phyloP scores from a whole-genome alignment of 176 grass and related monocot species.

The Oryza meridionalis region DNA sequence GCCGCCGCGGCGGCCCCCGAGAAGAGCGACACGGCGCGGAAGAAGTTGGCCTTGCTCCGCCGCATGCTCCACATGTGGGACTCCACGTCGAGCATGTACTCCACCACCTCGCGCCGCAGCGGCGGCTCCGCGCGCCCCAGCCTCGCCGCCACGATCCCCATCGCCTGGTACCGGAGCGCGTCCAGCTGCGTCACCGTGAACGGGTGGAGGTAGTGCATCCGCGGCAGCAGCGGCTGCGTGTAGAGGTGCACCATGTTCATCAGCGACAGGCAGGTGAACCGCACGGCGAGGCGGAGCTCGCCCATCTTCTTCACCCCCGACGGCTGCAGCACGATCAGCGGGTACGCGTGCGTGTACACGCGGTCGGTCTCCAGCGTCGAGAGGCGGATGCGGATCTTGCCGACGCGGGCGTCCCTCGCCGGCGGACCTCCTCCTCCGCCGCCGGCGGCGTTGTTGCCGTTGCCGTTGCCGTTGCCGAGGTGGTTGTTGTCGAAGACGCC shows the following conservation, averaged over 20 bases:
- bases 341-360: constrained; percentile 87
- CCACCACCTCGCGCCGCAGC: constrained; percentile 82
- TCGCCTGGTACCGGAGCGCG: constrained; percentile 78
- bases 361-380: constrained; percentile 85
- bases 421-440: not conserved
- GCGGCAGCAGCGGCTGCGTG: constrained; percentile 77
- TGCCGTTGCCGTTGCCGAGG: constrained; percentile 40
- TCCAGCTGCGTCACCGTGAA: constrained; percentile 84
- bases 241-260: constrained; percentile 85
- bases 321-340: constrained; percentile 61
- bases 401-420: constrained; percentile 59
- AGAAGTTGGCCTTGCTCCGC: constrained; percentile 97
- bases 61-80: constrained; percentile 99
- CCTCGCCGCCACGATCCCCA: constrained; percentile 69
- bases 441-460: not conserved
- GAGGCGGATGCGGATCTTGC: constrained; percentile 87
- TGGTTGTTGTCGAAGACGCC: constrained; percentile 93
- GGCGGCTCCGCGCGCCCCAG: constrained; percentile 77
- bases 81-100: constrained; percentile 94
- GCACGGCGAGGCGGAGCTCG: constrained; percentile 79
- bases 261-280: constrained; percentile 82
- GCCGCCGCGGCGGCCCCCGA: constrained; percentile 45
- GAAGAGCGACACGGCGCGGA: constrained; percentile 74
- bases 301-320: constrained; percentile 99
- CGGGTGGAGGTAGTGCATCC: constrained; percentile 89